Base-by-base conservation (phyloP, 257 asterid genomes). In the Sherardia arvensis region DNA sequence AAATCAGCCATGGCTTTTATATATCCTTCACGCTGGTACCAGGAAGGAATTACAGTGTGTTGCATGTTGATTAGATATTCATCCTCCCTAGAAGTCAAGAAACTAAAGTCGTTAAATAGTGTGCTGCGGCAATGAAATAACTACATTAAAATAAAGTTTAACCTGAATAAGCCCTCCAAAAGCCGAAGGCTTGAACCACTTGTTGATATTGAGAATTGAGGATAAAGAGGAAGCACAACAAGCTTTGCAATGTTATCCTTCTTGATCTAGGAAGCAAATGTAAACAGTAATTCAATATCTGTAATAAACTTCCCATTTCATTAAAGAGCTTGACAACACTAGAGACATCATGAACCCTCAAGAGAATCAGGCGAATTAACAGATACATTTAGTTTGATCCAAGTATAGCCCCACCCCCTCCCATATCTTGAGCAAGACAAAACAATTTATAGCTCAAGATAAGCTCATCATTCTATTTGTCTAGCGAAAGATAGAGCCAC, bases 1-100 rank as follows among this genome's bases (percentile, higher is more conserved):
- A 93, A 78, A 85, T 79, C 76, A 61, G 95, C 90, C 97, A 90
- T 93, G 73, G 99, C 96, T 80, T 90, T 93, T 61, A 85, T 90
- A 68, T 90, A 93, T 66, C 99, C 99, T 85, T 85, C 91, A 33
- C 99, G 91, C 81, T 93, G 99, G 74, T 93, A 93, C 99, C 99
- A 93, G 61, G 99, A 93, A 71, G 99, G 99, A 74, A 93, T 93
- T 49, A 93, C 99, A 23, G 99, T 90, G 80, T 93, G 99, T 82
- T 93, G 97, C 99, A 93, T 93, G 81, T 90, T 93, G 58, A 93
- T 90, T 25, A 93, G 94, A 83, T 93, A 93, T 61, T 87, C 96
- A 66, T 93, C 99, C 90, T 87, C 96, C 94, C 99, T 93, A 72
- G 49, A 70, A 59, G 55, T 32, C 28, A 73, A 70, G 67, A 65